A percentile compares a stretch with the other conserved stretches of the same genome.
These are phyloP conservation scores for Cymbopogon flexuosus DNA, from an alignment of 202 grass and related monocot genomes.

Conservation along the genomic window DNA sequence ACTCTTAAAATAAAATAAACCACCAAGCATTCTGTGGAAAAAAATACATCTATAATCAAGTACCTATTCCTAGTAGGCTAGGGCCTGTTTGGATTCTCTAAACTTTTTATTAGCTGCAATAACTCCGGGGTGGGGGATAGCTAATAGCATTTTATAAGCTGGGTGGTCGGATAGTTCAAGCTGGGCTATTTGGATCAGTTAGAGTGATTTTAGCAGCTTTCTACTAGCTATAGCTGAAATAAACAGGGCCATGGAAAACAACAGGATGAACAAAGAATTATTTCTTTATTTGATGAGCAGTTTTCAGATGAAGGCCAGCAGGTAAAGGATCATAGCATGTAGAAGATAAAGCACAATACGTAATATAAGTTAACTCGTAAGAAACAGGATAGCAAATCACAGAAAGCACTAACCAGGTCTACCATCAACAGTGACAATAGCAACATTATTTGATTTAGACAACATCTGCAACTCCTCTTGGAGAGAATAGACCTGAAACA, in stretches of 20 bases:
- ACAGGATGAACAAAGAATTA: background rate
- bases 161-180: background rate
- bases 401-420: conserved; percentile 54
- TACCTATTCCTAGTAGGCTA: background rate
- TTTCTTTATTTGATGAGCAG: background rate
- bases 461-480: conserved; percentile 67
- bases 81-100: background rate
- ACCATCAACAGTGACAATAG: conserved; percentile 55
- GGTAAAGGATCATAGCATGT: background rate
- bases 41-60: background rate
- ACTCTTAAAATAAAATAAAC: background rate
- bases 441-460: conserved; percentile 42
- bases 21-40: background rate
- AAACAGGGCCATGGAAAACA: background rate
- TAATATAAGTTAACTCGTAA: background rate
- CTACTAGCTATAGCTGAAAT: background rate
- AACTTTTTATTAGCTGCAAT: background rate
- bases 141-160: background rate
- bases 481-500: conserved; percentile 71
- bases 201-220: background rate
- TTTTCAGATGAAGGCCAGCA: background rate
- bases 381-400: background rate
- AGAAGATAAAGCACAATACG: background rate
- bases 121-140: background rate
- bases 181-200: background rate